Evolutionary conservation across 2,329 filamentous ascomycete species (phyloP), one percentile per base, ranked within the genome.

Genomic region (Neonectria hederae): DNA sequence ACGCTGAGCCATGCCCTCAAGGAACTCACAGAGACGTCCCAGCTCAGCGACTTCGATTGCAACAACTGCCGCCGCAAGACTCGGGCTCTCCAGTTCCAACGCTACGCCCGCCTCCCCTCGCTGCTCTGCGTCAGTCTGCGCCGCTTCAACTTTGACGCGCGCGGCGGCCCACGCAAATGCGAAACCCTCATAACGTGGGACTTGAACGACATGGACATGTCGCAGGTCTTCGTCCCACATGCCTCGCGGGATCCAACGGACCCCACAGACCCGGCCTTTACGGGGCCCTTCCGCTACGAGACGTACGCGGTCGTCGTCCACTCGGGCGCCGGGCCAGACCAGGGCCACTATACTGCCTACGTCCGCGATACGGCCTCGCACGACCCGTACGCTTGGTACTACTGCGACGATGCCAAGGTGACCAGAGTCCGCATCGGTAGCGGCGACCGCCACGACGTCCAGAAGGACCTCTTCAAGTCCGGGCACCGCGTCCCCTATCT

Each of bases 281-380:
- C 73, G 2, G 80, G 78, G 1, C 90, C 92, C 0, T 93, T 92
- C 74, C 81, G 83, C 5, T 99, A 97, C 77, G 91, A 97, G 74
- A 90, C 92, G 56, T 97, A 97, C 76, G 95, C 90, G 2, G 91
- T 97, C 7, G 87, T 97, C 58, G 85, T 92, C 66, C 94, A 97
- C 76, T 79, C 87, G 4, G 94, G 94, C 22, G 81, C 81, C 1
- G 88, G 84, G 1, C 83, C 92, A 56, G 86, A 87, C 40, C 87
- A 87, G 54, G 94, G 94, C 0, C 94, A 97, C 78, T 97, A 97
- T 77, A 90, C 90, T 57, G 86, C 89, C 4, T 89, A 91, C 62
- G 87, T 92, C 65, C 86, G 87, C 48, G 87, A 90, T 71, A 82
- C 84, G 40, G 82, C 82, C 40, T 78, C 77, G 14, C 75, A 78